A percentile compares a stretch with the other conserved stretches of the same genome.
phyloP scores from a whole-genome alignment of 2,329 filamentous ascomycete genomes.

The Tetracladium maxilliforme region DNA sequence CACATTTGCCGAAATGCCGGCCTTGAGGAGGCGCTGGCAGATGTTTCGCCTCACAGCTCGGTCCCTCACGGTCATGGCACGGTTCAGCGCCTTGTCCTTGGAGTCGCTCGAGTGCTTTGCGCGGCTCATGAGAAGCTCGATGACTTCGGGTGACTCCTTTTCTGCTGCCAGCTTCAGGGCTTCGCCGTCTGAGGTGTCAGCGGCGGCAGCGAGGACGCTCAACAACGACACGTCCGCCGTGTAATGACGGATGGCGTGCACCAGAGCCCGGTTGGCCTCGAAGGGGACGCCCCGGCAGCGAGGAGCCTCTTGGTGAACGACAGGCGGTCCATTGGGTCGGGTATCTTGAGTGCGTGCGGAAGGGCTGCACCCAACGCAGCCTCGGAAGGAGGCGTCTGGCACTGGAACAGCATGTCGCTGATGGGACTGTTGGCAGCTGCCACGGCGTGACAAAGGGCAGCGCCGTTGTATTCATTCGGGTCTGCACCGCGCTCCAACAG shows the following conservation, averaged over 20 bases:
- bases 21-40: too few relatives aligned
- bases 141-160: conserved; percentile 3
- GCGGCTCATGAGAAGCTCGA: conserved; percentile 5
- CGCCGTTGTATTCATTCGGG: conserved; percentile 35
- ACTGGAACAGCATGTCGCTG: conserved; percentile 29
- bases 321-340: conserved; percentile 27
- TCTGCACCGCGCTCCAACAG: conserved; percentile 36
- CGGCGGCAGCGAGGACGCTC: too few relatives aligned
- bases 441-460: conserved; percentile 34
- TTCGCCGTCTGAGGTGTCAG: conserved; percentile 5
- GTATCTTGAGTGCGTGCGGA: conserved; percentile 34
- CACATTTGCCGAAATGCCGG: too few relatives aligned
- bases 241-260: too few relatives aligned
- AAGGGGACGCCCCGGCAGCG: conserved; percentile 5
- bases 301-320: conserved; percentile 6
- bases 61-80: conserved; percentile 3
- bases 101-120: conserved; percentile 5
- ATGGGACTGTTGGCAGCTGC: conserved; percentile 26
- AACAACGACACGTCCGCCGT: too few relatives aligned
- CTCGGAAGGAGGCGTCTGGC: conserved; percentile 26
- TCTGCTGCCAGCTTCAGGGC: conserved; percentile 3
- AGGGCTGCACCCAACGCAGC: conserved; percentile 33
- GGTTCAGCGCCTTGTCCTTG: conserved; percentile 1
- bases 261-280: conserved; percentile 5
- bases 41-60: too few relatives aligned